Evolutionary conservation across 164 flowering plant species (phyloP).

Genomic region (Buxus sempervirens): DNA sequence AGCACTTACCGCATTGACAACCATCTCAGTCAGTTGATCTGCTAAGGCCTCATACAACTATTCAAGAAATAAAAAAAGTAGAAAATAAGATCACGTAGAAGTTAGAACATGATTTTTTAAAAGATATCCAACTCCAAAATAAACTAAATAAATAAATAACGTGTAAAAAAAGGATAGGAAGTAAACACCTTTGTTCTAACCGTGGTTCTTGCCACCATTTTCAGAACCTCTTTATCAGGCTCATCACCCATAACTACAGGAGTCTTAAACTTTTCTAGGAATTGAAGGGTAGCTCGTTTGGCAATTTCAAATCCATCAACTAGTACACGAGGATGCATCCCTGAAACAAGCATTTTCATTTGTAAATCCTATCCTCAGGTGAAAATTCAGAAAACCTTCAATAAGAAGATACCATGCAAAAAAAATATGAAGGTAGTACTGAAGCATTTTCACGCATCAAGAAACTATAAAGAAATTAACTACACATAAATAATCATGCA

Average conservation of each 20-base stretch:
- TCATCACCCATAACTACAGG: constrained; percentile 87
- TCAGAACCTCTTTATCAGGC: constrained; percentile 87
- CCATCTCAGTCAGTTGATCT: constrained; percentile 95
- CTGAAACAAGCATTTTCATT: constrained; percentile 30
- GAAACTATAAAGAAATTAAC: neutral
- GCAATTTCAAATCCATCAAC: constrained; percentile 99
- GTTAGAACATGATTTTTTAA: too few species aligned
- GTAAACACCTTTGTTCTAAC: constrained; percentile 86
- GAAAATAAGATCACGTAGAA: neutral
- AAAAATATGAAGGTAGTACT: too few species aligned
- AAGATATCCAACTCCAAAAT: too few species aligned
- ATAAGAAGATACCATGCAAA: neutral
- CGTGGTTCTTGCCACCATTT: constrained; percentile 98
- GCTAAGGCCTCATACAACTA: constrained; percentile 93
- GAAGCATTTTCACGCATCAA: neutral
- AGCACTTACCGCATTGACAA: constrained; percentile 76
- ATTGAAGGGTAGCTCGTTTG: constrained; percentile 88
- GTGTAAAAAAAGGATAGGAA: too few species aligned
- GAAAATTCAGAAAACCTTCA: neutral
- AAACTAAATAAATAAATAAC: too few species aligned
- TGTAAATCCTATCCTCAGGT: neutral
- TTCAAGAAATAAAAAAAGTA: constrained; percentile 6
- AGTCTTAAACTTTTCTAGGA: constrained; percentile 91
- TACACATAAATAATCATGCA: neutral
- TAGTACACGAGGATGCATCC: constrained; percentile 97